Evolutionary conservation across 2,329 filamentous ascomycete species (phyloP).

Genomic region (Penicillium palitans): DNA sequence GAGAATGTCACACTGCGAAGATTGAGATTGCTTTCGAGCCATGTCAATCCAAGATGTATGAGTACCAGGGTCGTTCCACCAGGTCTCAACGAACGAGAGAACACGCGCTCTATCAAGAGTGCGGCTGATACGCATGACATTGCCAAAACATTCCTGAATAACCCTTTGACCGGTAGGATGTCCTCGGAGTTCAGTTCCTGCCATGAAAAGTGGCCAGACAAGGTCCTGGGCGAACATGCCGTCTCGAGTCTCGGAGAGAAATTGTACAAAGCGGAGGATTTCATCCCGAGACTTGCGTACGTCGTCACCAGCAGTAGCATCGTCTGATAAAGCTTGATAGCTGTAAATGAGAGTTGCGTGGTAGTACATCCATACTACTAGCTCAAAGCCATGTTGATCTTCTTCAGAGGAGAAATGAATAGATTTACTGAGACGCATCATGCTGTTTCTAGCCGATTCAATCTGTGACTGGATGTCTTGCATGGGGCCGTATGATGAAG

Average conservation of each 20-base stretch:
- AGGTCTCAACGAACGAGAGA: conserved; percentile 9
- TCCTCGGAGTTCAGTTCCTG: conserved; percentile 25
- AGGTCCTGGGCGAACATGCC: conserved; percentile 27
- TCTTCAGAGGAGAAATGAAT: conserved; percentile 13
- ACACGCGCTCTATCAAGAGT: conserved; percentile 12
- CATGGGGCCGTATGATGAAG: neutral
- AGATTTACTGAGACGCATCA: conserved; percentile 2
- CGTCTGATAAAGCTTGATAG: conserved; percentile 16
- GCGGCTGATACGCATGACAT: conserved; percentile 16
- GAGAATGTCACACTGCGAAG: conserved; percentile 10
- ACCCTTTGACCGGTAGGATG: conserved; percentile 1
- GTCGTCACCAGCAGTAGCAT: neutral
- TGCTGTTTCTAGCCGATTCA: conserved; percentile 1
- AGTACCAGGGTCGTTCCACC: conserved; percentile 2
- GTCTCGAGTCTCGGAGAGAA: conserved; percentile 11
- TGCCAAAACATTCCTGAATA: conserved; percentile 3
- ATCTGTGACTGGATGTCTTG: conserved; percentile 8
- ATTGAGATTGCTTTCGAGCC: conserved; percentile 10
- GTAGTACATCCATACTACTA: conserved; percentile 22
- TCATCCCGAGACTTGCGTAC: conserved; percentile 7
- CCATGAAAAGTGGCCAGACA: conserved; percentile 32
- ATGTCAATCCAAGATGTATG: conserved; percentile 18
- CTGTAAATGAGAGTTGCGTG: conserved; percentile 24
- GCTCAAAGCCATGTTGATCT: conserved; percentile 14
- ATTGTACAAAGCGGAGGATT: conserved; percentile 12